Evolutionary conservation across 2,329 filamentous ascomycete species (phyloP).

Genomic region (Metarhizium sp.): DNA sequence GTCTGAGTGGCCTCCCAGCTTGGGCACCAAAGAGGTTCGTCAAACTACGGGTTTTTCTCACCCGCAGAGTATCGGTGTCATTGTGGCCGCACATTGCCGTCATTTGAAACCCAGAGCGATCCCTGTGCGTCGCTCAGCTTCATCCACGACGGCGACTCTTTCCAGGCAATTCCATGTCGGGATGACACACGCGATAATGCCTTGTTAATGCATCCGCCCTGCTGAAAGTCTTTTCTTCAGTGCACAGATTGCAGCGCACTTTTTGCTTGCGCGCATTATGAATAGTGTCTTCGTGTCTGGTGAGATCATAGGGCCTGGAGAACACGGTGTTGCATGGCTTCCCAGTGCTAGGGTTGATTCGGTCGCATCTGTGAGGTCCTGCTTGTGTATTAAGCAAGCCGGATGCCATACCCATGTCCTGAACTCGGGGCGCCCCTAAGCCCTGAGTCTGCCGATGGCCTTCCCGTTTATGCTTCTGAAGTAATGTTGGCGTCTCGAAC

Average conservation of each 20-base stretch:
- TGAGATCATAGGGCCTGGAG: slow-evolving; percentile 91
- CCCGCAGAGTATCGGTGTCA: not conserved
- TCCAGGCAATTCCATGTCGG: slow-evolving; percentile 74
- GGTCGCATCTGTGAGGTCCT: slow-evolving; percentile 85
- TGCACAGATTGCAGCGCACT: slow-evolving; percentile 85
- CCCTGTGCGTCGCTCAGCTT: not conserved
- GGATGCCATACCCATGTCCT: slow-evolving; percentile 34
- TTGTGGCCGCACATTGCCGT: not conserved
- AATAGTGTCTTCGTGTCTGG: slow-evolving; percentile 93
- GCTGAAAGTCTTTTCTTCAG: slow-evolving; percentile 95
- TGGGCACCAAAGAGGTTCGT: not conserved
- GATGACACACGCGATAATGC: slow-evolving; percentile 91
- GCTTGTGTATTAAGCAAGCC: slow-evolving; percentile 72
- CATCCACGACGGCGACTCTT: slow-evolving; percentile 33
- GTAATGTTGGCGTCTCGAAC: slow-evolving; percentile 76
- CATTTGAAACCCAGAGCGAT: not conserved
- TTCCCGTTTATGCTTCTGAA: slow-evolving; percentile 95
- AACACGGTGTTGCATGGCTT: slow-evolving; percentile 94
- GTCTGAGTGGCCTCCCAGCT: not conserved
- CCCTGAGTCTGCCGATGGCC: slow-evolving; percentile 70
- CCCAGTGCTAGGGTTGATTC: slow-evolving; percentile 88
- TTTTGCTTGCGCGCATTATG: slow-evolving; percentile 93
- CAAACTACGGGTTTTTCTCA: not conserved
- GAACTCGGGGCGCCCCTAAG: slow-evolving; percentile 15
- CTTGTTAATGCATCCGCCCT: slow-evolving; percentile 88